Percentiles rank a stretch among this genome's conserved stretches.
phyloP scores from a whole-genome alignment of 1,284 basidiomycete species.

The Hymenochaete sp. region DNA sequence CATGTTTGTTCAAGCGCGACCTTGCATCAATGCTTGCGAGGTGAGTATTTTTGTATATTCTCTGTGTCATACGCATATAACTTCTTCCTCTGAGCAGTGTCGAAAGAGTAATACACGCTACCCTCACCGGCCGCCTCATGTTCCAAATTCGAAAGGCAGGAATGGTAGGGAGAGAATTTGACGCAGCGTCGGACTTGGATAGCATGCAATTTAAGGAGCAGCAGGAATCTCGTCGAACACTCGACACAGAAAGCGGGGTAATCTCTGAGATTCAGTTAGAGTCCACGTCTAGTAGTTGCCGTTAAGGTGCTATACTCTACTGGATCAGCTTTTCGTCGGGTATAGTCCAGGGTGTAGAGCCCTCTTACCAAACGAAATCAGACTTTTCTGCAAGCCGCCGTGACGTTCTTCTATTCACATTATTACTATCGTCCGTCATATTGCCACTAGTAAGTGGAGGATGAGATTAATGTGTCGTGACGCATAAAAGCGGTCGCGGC shows the following conservation, averaged over 20 bases:
- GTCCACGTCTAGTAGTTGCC: neutral
- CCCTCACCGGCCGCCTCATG: slow-evolving; percentile 4
- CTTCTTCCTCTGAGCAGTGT: neutral
- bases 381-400: too few relatives aligned
- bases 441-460: too few relatives aligned
- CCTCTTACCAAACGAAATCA: too few relatives aligned
- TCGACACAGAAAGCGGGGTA: neutral
- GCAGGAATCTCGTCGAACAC: neutral
- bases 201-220: neutral
- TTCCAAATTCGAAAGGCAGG: neutral
- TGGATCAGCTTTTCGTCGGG: neutral
- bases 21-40: slow-evolving; percentile 5
- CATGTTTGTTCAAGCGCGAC: slow-evolving; percentile 5
- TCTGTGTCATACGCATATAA: neutral
- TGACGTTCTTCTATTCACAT: too few relatives aligned
- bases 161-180: neutral
- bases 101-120: slow-evolving; percentile 5
- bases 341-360: neutral
- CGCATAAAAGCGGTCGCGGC: too few relatives aligned
- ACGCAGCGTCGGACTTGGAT: neutral
- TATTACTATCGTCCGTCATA: too few relatives aligned
- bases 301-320: neutral
- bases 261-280: neutral
- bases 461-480: too few relatives aligned
- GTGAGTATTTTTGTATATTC: neutral